Percentiles rank a stretch among this genome's conserved stretches.
phyloP scores from a whole-genome alignment of 2,329 filamentous ascomycete species.

The Colletotrichum simmondsii region DNA sequence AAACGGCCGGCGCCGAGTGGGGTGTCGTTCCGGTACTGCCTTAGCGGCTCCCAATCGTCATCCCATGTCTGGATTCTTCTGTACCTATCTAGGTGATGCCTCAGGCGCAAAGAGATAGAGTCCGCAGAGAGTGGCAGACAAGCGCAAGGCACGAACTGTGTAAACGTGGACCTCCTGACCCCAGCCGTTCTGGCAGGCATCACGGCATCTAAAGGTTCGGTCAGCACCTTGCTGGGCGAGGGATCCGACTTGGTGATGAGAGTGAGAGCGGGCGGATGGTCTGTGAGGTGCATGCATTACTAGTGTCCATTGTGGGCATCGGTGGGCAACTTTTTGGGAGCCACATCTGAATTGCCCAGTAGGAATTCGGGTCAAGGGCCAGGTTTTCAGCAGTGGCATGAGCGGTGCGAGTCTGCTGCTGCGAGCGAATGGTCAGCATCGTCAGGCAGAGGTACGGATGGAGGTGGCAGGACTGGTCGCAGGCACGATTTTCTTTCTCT shows the following conservation, averaged over 20 bases:
- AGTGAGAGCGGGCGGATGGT: constrained; percentile 24
- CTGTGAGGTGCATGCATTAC: constrained; percentile 32
- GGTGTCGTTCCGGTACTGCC: constrained; percentile 20
- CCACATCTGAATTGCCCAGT: constrained; percentile 29
- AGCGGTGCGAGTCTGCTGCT: constrained; percentile 10
- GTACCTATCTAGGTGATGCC: constrained; percentile 1
- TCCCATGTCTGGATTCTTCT: constrained; percentile 8
- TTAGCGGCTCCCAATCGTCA: constrained; percentile 23
- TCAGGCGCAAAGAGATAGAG: constrained; percentile 6
- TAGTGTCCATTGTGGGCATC: constrained; percentile 29
- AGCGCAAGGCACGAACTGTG: constrained; percentile 1
- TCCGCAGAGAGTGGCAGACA: neutral
- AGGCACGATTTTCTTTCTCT: neutral
- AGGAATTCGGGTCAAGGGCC: constrained; percentile 1
- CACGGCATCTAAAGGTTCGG: constrained; percentile 22
- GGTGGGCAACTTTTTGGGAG: constrained; percentile 16
- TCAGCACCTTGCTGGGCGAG: constrained; percentile 31
- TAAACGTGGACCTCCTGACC: constrained; percentile 9
- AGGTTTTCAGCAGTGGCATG: constrained; percentile 18
- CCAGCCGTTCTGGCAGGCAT: constrained; percentile 22
- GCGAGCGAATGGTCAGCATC: constrained; percentile 12
- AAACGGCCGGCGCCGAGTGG: constrained; percentile 19
- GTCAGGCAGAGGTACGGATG: constrained; percentile 1
- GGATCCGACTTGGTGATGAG: constrained; percentile 20
- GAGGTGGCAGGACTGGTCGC: neutral